A percentile compares a stretch with the other conserved stretches of the same genome.
Conservation (phyloP, 495 filamentous ascomycete genomes). For the Tuber magnatum region DNA sequence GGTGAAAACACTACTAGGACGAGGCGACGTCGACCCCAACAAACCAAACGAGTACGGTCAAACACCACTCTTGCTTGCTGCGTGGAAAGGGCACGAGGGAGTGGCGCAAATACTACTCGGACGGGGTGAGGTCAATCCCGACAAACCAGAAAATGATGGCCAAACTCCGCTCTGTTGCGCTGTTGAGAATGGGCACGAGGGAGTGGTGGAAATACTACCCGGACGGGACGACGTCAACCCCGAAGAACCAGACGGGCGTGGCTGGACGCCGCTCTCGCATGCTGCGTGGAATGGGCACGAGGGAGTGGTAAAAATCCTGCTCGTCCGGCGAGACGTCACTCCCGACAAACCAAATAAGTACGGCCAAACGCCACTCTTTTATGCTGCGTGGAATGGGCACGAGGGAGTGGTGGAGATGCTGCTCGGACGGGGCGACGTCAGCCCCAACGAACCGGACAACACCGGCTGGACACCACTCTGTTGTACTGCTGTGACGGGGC, state of each 20-base stretch:
- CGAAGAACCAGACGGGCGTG: neutral
- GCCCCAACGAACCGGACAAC: neutral
- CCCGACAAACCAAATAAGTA: neutral
- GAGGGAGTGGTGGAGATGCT: neutral
- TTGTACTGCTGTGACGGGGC: neutral
- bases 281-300: neutral
- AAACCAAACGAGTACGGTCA: neutral
- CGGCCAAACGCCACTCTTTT: neutral
- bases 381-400: neutral
- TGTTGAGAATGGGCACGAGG: neutral
- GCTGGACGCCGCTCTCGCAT: neutral
- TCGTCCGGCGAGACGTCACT: neutral
- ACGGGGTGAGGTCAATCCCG: neutral
- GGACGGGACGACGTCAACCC: neutral
- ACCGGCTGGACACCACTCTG: neutral
- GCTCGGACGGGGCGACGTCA: neutral
- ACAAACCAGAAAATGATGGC: neutral
- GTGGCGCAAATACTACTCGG: neutral
- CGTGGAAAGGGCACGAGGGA: neutral
- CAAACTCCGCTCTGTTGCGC: neutral
- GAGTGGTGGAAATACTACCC: neutral
- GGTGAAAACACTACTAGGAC: too few relatives aligned
- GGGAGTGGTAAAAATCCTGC: neutral
- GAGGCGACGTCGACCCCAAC: too few relatives aligned
- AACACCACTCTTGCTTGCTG: neutral